These are phyloP conservation scores for Arthrobotrys entomopaga DNA, from an alignment of 2,329 filamentous ascomycete species.

Conservation along the genomic window DNA sequence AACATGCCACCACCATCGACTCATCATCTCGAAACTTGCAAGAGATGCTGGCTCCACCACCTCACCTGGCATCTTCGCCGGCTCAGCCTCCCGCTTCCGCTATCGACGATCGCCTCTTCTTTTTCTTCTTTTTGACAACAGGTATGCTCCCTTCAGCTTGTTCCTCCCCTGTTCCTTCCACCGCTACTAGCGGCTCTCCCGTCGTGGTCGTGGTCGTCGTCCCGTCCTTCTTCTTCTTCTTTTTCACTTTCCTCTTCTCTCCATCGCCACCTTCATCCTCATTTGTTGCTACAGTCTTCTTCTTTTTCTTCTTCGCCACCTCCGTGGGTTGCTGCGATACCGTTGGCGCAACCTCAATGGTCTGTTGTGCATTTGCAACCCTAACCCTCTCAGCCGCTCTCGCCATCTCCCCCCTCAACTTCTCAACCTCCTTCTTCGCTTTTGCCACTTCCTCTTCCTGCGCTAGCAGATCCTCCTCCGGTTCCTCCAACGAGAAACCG, in stretches of 20 bases:
- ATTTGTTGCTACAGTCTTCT: slow-evolving; percentile 4
- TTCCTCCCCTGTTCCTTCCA: slow-evolving; percentile 16
- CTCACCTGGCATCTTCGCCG: slow-evolving; percentile 53
- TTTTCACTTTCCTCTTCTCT: slow-evolving; percentile 45
- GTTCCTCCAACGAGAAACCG: slow-evolving; percentile 74
- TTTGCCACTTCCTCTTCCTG: slow-evolving; percentile 89
- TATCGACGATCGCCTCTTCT: slow-evolving; percentile 61
- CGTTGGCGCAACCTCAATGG: slow-evolving; percentile 57
- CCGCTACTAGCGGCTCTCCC: slow-evolving; percentile 10
- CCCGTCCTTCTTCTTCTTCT: slow-evolving; percentile 43
- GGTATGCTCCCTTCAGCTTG: slow-evolving; percentile 56
- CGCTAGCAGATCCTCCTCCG: slow-evolving; percentile 72
- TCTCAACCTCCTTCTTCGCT: slow-evolving; percentile 89
- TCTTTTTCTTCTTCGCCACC: slow-evolving; percentile 67
- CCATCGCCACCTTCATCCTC: slow-evolving; percentile 16
- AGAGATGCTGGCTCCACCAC: slow-evolving; percentile 33
- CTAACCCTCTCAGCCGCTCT: slow-evolving; percentile 74
- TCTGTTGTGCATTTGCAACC: slow-evolving; percentile 74
- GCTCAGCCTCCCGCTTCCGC: slow-evolving; percentile 57
- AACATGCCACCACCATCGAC: slow-evolving; percentile 21
- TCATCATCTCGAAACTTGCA: slow-evolving; percentile 15
- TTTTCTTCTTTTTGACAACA: slow-evolving; percentile 67
- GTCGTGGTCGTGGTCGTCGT: background rate
- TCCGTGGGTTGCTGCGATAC: slow-evolving; percentile 64
- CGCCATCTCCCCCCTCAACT: slow-evolving; percentile 87